These are phyloP conservation scores for Gyrodon lividus DNA, from an alignment of 768 basidiomycete species.

Conservation along the genomic window DNA sequence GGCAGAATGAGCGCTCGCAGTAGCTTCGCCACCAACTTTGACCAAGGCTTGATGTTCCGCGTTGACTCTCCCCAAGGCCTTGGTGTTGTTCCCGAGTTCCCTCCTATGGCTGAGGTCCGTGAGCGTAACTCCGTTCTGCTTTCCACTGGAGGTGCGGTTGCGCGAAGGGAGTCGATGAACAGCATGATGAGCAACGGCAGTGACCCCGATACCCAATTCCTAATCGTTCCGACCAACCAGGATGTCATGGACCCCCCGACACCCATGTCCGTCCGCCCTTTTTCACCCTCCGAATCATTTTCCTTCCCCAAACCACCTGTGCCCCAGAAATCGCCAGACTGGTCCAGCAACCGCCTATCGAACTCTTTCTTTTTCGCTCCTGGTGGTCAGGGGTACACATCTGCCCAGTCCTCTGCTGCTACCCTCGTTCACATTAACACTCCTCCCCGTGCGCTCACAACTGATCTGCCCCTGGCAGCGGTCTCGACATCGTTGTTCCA, in stretches of 20 bases:
- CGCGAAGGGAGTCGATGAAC: slow-evolving; percentile 38
- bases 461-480: slow-evolving; percentile 16
- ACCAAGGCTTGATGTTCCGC: slow-evolving; percentile 36
- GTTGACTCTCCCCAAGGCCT: slow-evolving; percentile 18
- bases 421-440: slow-evolving; percentile 19
- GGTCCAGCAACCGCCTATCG: neutral
- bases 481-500: slow-evolving; percentile 9
- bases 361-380: slow-evolving; percentile 1
- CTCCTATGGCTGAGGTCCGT: slow-evolving; percentile 57
- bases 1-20: slow-evolving; percentile 44
- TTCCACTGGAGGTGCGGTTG: slow-evolving; percentile 22
- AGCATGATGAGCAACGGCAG: slow-evolving; percentile 39
- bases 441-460: slow-evolving; percentile 15
- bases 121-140: slow-evolving; percentile 29
- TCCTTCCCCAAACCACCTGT: slow-evolving; percentile 66
- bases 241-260: slow-evolving; percentile 30
- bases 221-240: slow-evolving; percentile 30
- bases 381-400: neutral
- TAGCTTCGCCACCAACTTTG: slow-evolving; percentile 65
- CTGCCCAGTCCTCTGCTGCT: slow-evolving; percentile 13
- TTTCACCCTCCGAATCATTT: slow-evolving; percentile 66
- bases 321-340: neutral
- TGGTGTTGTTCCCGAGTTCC: slow-evolving; percentile 37
- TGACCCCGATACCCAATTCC: slow-evolving; percentile 41
- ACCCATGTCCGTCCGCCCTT: slow-evolving; percentile 64